Percentiles rank a stretch among this genome's conserved stretches.
phyloP scores from a whole-genome alignment of 305 asterid genomes.

The Caryopteris hybrid region DNA sequence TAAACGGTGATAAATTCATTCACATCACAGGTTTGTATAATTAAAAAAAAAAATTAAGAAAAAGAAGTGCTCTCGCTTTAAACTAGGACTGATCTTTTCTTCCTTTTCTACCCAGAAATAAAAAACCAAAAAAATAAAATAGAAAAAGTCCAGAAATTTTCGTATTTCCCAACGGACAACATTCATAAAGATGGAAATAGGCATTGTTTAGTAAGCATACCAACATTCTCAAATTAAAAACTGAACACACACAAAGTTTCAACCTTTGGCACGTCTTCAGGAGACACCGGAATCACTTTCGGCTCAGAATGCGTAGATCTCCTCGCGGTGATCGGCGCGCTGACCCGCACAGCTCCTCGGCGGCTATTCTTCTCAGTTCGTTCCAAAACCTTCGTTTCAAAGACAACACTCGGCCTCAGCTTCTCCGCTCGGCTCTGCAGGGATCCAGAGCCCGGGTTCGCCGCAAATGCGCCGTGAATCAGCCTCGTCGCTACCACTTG shows the following conservation, averaged over 20 bases:
- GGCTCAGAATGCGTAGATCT: constrained; percentile 45
- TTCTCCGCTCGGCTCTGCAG: constrained; percentile 39
- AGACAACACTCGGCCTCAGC: constrained; percentile 44
- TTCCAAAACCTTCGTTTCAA: constrained; percentile 41
- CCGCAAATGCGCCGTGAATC: constrained; percentile 45
- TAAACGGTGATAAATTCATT: not conserved
- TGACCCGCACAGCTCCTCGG: constrained; percentile 33
- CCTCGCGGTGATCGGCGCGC: constrained; percentile 39
- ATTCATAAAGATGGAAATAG: too few species aligned
- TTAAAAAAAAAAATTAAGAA: too few species aligned
- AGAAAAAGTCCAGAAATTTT: too few species aligned
- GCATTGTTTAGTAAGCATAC: not conserved
- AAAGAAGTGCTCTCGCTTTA: too few species aligned
- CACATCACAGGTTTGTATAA: constrained; percentile 2
- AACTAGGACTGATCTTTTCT: too few species aligned
- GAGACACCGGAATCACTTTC: constrained; percentile 49
- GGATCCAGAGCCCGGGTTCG: constrained; percentile 34
- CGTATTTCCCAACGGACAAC: too few species aligned
- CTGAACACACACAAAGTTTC: too few species aligned
- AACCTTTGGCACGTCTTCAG: constrained; percentile 60
- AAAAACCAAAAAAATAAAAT: too few species aligned
- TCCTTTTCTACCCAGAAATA: too few species aligned
- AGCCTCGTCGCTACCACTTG: constrained; percentile 65
- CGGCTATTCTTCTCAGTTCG: constrained; percentile 26
- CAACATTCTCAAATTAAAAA: not conserved